Evolutionary conservation across 345 rosid genomes (phyloP), one percentile per base, ranked within the genome.

Genomic region (Sapria himalayana): DNA sequence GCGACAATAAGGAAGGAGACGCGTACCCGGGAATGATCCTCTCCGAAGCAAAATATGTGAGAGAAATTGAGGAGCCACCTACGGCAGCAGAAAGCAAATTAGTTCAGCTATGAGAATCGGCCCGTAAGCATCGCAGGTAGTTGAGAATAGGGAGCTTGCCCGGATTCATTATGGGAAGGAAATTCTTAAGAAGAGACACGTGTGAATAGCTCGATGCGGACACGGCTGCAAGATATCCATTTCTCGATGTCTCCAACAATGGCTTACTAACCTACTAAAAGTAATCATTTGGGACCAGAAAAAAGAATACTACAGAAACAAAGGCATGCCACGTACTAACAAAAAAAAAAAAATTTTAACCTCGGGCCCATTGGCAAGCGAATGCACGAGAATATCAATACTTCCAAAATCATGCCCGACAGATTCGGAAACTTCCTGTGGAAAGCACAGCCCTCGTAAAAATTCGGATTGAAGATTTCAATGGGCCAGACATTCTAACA

Each of bases 301-400:
- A 29, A 45, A 20, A 29, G 36, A 16, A 49, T 37, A 37, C n/a
- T n/a, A n/a, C n/a, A n/a, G n/a, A n/a, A n/a, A n/a, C n/a, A n/a
- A n/a, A n/a, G n/a, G n/a, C n/a, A n/a, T n/a, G n/a, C n/a, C n/a
- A n/a, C n/a, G n/a, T n/a, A n/a, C n/a, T n/a, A n/a, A n/a, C n/a
- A n/a, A n/a, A n/a, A n/a, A n/a, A n/a, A n/a, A n/a, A n/a, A 36
- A 27, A 39, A 40, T 13, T 31, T 38, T 7, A 63, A 79, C 95
- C 98, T 89, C 93, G 5, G 95, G 95, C 19, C 92, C 95, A 40
- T 89, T 82, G 19, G 95, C 98, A 45, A 89, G 84, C 20, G 95
- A 89, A 53, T 89, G 95, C 42, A 89, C 81, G 31, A 89, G 95
- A 50, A 89, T 79, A 62, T 89, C 98, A 15, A 82, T 69, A 61